phyloP scores from a whole-genome alignment of 805 yeast species.

The Monosporozyma solicola region DNA sequence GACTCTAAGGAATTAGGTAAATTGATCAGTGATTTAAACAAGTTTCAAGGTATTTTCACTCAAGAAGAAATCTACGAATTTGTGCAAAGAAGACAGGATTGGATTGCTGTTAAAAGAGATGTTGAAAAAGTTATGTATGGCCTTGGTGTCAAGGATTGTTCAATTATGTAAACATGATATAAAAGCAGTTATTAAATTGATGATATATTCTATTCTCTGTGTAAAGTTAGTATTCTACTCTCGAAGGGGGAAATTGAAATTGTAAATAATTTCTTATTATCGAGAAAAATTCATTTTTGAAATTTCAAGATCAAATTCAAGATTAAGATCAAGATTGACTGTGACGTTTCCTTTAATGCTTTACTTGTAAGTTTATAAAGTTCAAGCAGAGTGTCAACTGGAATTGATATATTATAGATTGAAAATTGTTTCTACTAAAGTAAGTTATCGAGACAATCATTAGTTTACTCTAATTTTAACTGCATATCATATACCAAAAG shows the following conservation, averaged over 20 bases:
- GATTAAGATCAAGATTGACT: not conserved
- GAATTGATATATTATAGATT: too few species aligned
- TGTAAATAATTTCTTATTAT: not conserved
- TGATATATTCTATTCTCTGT: not conserved
- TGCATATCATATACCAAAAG: not conserved
- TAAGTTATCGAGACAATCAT: not conserved
- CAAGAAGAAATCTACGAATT: conserved; percentile 94
- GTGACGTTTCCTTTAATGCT: not conserved
- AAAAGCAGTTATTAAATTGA: not conserved
- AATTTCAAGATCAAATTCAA: not conserved
- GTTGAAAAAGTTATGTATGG: conserved; percentile 97
- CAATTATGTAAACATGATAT: conserved; percentile 33
- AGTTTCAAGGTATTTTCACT: conserved; percentile 80
- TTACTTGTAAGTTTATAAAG: not conserved
- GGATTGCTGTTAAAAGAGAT: conserved; percentile 64
- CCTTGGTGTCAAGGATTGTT: conserved; percentile 70
- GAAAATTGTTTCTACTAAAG: not conserved
- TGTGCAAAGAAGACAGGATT: conserved; percentile 79
- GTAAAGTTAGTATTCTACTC: not conserved
- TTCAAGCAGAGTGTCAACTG: not conserved
- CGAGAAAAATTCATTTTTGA: not conserved
- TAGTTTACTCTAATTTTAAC: not conserved
- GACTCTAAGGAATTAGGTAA: conserved; percentile 81
- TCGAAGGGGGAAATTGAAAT: not conserved
- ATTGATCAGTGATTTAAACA: conserved; percentile 69